These are phyloP conservation scores for Globisporangium spinosum DNA, from an alignment of 352 stramenopile genomes.

Conservation along the genomic window DNA sequence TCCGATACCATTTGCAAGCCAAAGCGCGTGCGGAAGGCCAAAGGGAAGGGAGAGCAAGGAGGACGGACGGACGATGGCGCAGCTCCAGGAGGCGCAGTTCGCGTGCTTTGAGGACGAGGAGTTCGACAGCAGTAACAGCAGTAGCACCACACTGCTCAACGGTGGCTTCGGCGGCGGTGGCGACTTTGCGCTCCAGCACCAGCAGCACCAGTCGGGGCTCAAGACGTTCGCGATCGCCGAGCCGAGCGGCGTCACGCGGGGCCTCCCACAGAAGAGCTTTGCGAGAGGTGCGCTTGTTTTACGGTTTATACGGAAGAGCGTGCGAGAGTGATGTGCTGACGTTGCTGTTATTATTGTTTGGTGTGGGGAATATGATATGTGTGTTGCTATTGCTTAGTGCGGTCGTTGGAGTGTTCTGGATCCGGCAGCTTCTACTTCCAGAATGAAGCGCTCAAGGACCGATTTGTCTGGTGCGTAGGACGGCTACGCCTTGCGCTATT, in stretches of 20 bases:
- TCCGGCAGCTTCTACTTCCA: slow-evolving; percentile 76
- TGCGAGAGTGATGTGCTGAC: not conserved
- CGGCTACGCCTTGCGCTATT: not conserved
- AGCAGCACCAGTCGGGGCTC: slow-evolving; percentile 4
- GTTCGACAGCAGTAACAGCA: slow-evolving; percentile 10
- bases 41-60: not conserved
- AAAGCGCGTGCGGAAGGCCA: not conserved
- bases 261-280: slow-evolving; percentile 53
- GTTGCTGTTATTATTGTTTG: not conserved
- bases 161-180: slow-evolving; percentile 18
- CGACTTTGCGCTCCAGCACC: slow-evolving; percentile 12
- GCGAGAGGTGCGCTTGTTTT: slow-evolving; percentile 35
- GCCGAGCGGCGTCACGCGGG: slow-evolving; percentile 20
- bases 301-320: not conserved
- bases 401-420: slow-evolving; percentile 58
- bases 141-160: slow-evolving; percentile 1
- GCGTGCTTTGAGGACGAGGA: slow-evolving; percentile 71
- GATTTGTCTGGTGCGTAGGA: slow-evolving; percentile 49
- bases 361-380: not conserved
- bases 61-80: slow-evolving; percentile 24
- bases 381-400: slow-evolving; percentile 30
- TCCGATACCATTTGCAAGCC: slow-evolving; percentile 1
- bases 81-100: slow-evolving; percentile 67
- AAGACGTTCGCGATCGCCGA: slow-evolving; percentile 19
- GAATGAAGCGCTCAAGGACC: slow-evolving; percentile 58